Conservation (phyloP, 2,329 filamentous ascomycete species). For the Monilinia fructicola region DNA sequence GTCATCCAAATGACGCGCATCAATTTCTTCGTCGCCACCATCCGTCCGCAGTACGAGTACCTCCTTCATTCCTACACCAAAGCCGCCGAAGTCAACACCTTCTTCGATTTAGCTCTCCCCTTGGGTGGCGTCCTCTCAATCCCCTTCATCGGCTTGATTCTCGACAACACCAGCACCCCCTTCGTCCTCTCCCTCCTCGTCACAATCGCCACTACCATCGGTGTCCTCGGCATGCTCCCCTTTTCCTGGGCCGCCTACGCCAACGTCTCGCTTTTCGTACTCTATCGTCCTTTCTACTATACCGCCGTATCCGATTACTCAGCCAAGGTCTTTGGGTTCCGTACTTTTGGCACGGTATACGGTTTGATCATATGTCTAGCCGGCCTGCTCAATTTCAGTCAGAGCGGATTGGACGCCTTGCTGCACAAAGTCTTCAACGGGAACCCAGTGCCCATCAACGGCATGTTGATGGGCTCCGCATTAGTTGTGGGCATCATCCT, state of each 20-base stretch:
- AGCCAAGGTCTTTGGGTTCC: conserved; percentile 89
- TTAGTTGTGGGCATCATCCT: conserved; percentile 63
- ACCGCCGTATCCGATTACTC: conserved; percentile 86
- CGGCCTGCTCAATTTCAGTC: conserved; percentile 79
- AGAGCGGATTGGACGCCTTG: conserved; percentile 75
- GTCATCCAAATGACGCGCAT: conserved; percentile 75
- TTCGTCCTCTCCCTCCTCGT: conserved; percentile 72
- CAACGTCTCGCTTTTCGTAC: conserved; percentile 75
- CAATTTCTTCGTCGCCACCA: conserved; percentile 90
- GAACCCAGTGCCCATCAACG: conserved; percentile 75
- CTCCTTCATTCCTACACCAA: conserved; percentile 62
- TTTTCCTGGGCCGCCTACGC: conserved; percentile 70
- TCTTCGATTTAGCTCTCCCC: conserved; percentile 84
- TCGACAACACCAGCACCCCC: conserved; percentile 74
- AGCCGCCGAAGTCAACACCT: conserved; percentile 72
- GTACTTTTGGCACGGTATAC: conserved; percentile 92
- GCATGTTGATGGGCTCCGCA: conserved; percentile 62
- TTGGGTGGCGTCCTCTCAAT: conserved; percentile 81
- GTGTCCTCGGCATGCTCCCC: conserved; percentile 72
- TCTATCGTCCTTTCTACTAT: conserved; percentile 89
- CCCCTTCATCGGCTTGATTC: conserved; percentile 78
- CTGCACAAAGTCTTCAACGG: conserved; percentile 71
- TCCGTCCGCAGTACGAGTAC: conserved; percentile 76
- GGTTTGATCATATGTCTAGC: conserved; percentile 84
- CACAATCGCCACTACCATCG: conserved; percentile 68